Percentiles rank a stretch among this genome's conserved stretches.
Evolutionary conservation across 768 basidiomycete species (phyloP).

Genomic region (Tylopilus rubrobrunneus): DNA sequence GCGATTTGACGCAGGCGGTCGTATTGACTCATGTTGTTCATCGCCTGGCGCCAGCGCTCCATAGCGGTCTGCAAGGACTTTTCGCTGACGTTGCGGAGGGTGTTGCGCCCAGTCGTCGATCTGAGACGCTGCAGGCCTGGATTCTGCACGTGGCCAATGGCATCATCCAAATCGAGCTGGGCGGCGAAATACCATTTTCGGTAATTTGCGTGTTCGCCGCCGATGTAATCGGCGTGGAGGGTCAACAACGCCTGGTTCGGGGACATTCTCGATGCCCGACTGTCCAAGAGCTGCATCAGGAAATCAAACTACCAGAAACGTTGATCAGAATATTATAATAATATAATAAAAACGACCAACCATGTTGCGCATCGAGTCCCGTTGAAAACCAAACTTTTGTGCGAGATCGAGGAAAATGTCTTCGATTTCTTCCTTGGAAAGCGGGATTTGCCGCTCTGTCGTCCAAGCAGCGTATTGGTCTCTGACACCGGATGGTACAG

Average conservation of each 20-base stretch:
- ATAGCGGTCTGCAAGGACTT: constrained; percentile 79
- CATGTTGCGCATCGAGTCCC: constrained; percentile 95
- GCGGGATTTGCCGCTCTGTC: constrained; percentile 86
- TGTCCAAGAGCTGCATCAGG: constrained; percentile 95
- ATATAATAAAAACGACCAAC: constrained; percentile 39
- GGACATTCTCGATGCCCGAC: constrained; percentile 94
- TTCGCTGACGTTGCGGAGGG: constrained; percentile 52
- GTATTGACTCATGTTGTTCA: constrained; percentile 99
- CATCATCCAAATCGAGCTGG: constrained; percentile 97
- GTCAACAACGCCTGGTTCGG: constrained; percentile 94
- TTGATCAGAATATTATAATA: not conserved
- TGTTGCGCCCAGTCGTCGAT: constrained; percentile 59
- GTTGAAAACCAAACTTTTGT: constrained; percentile 98
- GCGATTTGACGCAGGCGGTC: constrained; percentile 96
- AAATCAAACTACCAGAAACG: constrained; percentile 74
- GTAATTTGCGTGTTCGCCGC: constrained; percentile 97
- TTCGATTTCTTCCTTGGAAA: constrained; percentile 99
- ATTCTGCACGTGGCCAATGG: constrained; percentile 88
- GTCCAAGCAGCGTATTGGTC: constrained; percentile 97
- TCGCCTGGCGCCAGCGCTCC: constrained; percentile 93
- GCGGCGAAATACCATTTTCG: constrained; percentile 99
- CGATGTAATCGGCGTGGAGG: constrained; percentile 97
- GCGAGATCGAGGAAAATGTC: constrained; percentile 96
- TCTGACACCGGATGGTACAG: constrained; percentile 48
- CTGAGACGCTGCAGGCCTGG: constrained; percentile 84